These are phyloP conservation scores for Mycena capillaripes DNA, from an alignment of 768 basidiomycete species.

Conservation along the genomic window DNA sequence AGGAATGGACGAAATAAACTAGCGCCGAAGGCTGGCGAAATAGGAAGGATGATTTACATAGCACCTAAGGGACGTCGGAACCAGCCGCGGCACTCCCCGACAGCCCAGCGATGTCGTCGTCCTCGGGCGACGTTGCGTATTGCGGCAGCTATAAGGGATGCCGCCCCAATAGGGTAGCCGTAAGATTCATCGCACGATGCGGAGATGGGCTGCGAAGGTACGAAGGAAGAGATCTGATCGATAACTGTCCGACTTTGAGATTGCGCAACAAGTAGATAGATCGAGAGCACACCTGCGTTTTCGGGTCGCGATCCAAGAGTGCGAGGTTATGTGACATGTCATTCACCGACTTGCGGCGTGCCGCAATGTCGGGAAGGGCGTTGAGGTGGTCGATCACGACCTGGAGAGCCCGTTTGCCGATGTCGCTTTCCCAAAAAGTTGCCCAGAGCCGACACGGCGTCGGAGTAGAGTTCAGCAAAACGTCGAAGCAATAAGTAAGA, in stretches of 20 bases:
- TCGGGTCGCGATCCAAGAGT: slow-evolving; percentile 8
- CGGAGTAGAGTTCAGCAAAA: no score
- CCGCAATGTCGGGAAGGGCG: background rate
- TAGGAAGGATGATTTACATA: no score
- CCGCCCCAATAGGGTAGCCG: slow-evolving; percentile 13
- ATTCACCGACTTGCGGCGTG: background rate
- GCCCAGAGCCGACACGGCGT: background rate
- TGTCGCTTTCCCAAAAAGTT: slow-evolving; percentile 12
- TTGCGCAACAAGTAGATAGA: background rate
- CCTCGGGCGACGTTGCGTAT: no score
- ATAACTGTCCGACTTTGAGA: background rate
- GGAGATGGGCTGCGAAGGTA: slow-evolving; percentile 4
- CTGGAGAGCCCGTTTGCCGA: background rate
- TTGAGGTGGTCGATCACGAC: background rate
- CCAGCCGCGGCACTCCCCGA: no score
- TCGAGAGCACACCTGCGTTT: background rate
- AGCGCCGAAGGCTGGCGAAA: no score
- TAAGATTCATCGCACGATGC: background rate
- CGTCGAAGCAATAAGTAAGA: background rate
- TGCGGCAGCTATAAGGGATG: background rate
- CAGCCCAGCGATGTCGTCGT: no score
- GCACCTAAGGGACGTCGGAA: no score
- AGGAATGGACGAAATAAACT: no score
- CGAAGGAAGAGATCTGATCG: no score
- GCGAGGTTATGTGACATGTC: background rate